phyloP scores from a whole-genome alignment of 306 rosid genomes.

The Inga laurina region DNA sequence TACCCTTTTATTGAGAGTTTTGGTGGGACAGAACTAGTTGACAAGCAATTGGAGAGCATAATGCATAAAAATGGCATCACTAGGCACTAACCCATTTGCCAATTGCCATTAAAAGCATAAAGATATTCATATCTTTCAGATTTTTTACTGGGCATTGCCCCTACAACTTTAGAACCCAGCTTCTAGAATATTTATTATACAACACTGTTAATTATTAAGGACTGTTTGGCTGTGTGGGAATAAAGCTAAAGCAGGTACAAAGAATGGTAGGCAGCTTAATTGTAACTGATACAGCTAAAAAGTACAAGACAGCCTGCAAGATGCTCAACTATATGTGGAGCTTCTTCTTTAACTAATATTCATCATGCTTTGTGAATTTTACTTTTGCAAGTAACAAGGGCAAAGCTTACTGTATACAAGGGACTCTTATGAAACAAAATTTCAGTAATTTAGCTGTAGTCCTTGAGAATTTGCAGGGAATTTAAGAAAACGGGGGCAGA shows the following conservation, averaged over 20 bases:
- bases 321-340: neutral
- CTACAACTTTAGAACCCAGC: neutral
- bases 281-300: neutral
- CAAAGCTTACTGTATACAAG: neutral
- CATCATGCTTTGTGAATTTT: neutral
- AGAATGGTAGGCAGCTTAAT: neutral
- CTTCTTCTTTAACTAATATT: neutral
- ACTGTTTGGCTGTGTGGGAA: neutral
- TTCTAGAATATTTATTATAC: neutral
- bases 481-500: neutral
- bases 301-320: neutral
- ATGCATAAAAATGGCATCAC: constrained; percentile 21
- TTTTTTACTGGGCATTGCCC: neutral
- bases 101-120: neutral
- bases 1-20: neutral
- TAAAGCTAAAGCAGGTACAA: neutral
- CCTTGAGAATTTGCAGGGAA: neutral
- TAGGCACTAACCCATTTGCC: neutral
- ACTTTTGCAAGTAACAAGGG: neutral
- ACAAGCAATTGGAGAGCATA: neutral
- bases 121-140: neutral
- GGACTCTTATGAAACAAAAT: too few relatives aligned
- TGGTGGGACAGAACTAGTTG: neutral
- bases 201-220: neutral
- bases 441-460: neutral